Percentiles rank a stretch among this genome's conserved stretches.
Evolutionary conservation across 2,329 filamentous ascomycete genomes (phyloP).

Genomic region (Bipolaris zeicola): DNA sequence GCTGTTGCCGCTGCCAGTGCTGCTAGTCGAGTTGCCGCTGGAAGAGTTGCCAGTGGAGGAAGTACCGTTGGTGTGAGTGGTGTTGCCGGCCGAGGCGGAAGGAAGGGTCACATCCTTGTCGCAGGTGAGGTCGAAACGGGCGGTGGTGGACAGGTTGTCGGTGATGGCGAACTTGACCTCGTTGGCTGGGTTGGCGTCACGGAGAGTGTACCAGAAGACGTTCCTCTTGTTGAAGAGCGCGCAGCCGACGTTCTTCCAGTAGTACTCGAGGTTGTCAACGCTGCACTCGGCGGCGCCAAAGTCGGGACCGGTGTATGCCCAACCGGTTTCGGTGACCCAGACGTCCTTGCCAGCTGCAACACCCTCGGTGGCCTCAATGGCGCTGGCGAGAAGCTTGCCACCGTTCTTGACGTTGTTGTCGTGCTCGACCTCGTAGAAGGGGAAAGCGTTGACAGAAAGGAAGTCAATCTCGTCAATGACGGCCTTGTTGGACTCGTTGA

Average conservation of each 20-base stretch:
- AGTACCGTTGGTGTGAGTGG: constrained; percentile 22
- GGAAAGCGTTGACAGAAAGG: constrained; percentile 46
- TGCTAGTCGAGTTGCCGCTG: constrained; percentile 16
- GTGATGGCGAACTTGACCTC: constrained; percentile 64
- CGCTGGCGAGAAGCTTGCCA: constrained; percentile 48
- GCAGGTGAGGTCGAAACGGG: constrained; percentile 62
- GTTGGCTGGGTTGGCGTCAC: constrained; percentile 60
- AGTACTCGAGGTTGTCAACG: constrained; percentile 38
- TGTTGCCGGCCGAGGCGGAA: background rate
- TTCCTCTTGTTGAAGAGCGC: constrained; percentile 41
- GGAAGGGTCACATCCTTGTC: constrained; percentile 25
- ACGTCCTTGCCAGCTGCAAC: constrained; percentile 42
- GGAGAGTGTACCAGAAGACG: constrained; percentile 46
- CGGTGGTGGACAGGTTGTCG: constrained; percentile 58
- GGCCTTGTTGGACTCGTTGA: constrained; percentile 43
- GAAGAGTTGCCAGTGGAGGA: constrained; percentile 19
- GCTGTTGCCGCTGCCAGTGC: background rate
- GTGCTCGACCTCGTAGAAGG: constrained; percentile 45
- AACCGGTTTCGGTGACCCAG: constrained; percentile 50
- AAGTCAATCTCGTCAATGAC: constrained; percentile 47
- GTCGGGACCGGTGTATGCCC: constrained; percentile 41
- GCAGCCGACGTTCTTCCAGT: constrained; percentile 45
- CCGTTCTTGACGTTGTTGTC: constrained; percentile 45
- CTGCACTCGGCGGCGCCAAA: constrained; percentile 38
- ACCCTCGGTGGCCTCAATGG: constrained; percentile 36